Base-by-base conservation (phyloP, 352 stramenopile genomes). In the Phytophthora podocarpi region DNA sequence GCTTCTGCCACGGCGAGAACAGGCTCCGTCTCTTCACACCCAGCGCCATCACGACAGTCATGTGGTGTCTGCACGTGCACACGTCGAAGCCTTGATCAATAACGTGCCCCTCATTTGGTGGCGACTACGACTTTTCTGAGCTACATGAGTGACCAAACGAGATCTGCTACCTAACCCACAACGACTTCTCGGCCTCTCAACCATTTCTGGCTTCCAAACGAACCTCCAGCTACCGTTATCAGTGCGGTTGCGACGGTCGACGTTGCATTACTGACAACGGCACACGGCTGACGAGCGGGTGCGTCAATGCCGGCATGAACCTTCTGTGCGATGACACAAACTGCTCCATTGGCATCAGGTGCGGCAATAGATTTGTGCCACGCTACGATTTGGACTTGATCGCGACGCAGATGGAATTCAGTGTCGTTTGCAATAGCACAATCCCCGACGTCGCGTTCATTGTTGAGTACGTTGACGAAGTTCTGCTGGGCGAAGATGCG, bases 81-180 rank as follows among this genome's bases (percentile, higher is more conserved):
- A 5, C 23, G 5, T 12, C 3, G 36, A 42, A 13, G n/a, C 10
- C 13, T 23, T n/a, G n/a, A n/a, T n/a, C n/a, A n/a, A n/a, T n/a
- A n/a, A n/a, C n/a, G n/a, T 56, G 4, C 21, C 48, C 11, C 27
- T 30, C 12, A 23, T 46, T 6, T n/a, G 48, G 32, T 5, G 24
- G 36, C 4, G 47, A 41, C 26, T 37, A 48, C 49, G 49, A 57
- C 21, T 57, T 57, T 13, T 18, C 31, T 6, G 27, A 58, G 5
- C 49, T 12, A 2, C 35, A 31, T 16, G 10, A n/a, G 1, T 58
- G 49, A 16, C 49, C 36, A 13, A 42, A 3, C 26, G 20, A 15
- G 9, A 20, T 56, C 16, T 56, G 0, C 12, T 35, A 35, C 15
- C 3, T 45, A 20, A 30, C 31, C 23, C 23, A 26, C 35, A 55